Evolutionary conservation across 768 basidiomycete genomes (phyloP), one percentile per base, ranked within the genome.

Genomic region (Filobasidium wieringae): DNA sequence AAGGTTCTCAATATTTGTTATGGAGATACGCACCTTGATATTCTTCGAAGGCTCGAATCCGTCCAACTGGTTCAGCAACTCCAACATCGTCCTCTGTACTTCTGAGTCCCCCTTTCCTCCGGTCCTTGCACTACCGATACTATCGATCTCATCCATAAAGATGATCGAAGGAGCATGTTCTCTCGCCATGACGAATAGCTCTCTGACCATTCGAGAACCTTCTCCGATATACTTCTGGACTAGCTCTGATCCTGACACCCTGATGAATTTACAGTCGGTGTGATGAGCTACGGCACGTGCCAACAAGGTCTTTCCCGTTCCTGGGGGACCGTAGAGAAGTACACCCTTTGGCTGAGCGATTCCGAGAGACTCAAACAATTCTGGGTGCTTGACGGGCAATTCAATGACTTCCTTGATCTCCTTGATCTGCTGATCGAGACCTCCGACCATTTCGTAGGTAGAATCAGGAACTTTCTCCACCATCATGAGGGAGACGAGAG

Each of bases 121-220:
- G 11, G 92, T 89, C 71, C 92, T 76, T 62, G 88, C 89, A 62
- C 85, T 87, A 55, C 93, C 93, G 68, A 97, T 97, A 19, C 88
- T 90, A 76, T 97, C 93, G 63, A 97, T 96, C 76, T 96, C 93
- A 72, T 96, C 93, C 92, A 97, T 95, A 79, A 97, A 96, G 72
- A 97, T 95, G 76, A 97, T 95, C 74, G 86, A 87, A 33, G 93
- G 93, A 32, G 93, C 93, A 68, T 95, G 90, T 72, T 96, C 93
- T 61, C 91, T 76, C 2, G 93, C 93, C 93, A 95, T 96, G 60
- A 95, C 90, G 78, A 97, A 97, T 58, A 97, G 75, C 77, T 96
- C 93, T 53, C 93, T 81, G 34, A 96, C 92, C 92, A 95, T 96
- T 60, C 92, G 78, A 62, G 84, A 87, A 22, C 92, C 91, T 77